Base-by-base conservation (phyloP, 2,329 filamentous ascomycete genomes). In the Cercospora janseana region DNA sequence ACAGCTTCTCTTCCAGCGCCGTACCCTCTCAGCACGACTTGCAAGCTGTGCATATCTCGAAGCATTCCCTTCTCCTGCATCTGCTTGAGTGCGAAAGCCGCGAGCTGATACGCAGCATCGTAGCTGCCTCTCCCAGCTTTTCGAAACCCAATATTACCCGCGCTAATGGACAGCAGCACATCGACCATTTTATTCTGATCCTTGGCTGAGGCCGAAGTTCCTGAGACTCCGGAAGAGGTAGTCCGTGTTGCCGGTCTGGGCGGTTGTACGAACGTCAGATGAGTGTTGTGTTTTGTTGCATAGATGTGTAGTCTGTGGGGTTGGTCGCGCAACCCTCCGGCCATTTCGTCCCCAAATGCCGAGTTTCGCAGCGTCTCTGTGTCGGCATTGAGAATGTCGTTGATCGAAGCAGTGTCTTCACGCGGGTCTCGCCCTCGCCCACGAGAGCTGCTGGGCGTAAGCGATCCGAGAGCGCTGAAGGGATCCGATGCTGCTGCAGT, bases 101-200 rank as follows among this genome's bases (percentile, higher is more conserved):
- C 83, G 41, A 98, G 75, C 69, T 97, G 94, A 72, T 95, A 96
- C 3, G 86, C 92, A 13, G 92, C 86, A 72, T 98, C 93, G 73
- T 93, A 98, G 50, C 82, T 80, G 55, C 87, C 85, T 58, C 93
- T 82, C 42, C 84, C 82, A 13, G 82, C 77, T 73, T 97, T 94
- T 63, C 79, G 80, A 74, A 96, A 96, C n/a, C 92, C 92, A 52
- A 98, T 82, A 65, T 95, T 90, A 41, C 93, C 93, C 52, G 85
- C 81, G 2, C 87, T 87, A 61, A 95, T 71, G 9, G 85, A 89
- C 57, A 98, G 77, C 58, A 97, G 80, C 21, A 88, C 81, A 57
- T 88, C 81, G 40, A 66, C 55, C 51, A 63, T 57, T 51, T 67
- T 67, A 49, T 60, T 65, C 52, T 65, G 59, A 28, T 62, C 86